Evolutionary conservation across 108 stramenopile species (phyloP).

Genomic region (Aurantiochytrium sp.): DNA sequence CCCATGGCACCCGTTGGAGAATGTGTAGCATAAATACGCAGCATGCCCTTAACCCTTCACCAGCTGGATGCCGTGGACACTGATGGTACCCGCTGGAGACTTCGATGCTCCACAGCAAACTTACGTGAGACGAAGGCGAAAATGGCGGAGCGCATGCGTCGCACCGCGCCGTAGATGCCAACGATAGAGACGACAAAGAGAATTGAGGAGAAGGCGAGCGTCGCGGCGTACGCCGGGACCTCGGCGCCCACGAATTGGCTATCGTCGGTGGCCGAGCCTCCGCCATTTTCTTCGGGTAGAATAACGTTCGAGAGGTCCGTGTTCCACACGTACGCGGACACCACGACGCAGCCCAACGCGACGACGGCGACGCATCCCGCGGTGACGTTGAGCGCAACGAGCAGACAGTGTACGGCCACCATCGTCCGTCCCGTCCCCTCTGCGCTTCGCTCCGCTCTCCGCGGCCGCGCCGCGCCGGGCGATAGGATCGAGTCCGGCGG

Average conservation of each 20-base stretch:
- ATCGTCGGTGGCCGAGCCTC: not conserved
- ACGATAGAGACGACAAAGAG: not conserved
- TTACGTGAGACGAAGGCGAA: not conserved
- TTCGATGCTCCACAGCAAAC: not conserved
- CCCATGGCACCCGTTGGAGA: no score
- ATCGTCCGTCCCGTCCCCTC: not conserved
- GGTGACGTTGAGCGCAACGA: not conserved
- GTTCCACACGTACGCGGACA: not conserved
- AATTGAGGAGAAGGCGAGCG: not conserved
- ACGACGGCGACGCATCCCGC: not conserved
- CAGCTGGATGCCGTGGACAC: no score
- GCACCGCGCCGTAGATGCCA: not conserved
- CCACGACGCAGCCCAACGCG: not conserved
- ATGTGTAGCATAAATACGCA: no score
- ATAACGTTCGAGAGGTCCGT: not conserved
- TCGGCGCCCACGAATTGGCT: not conserved
- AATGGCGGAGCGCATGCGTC: not conserved
- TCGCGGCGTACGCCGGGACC: slow-evolving; percentile 22
- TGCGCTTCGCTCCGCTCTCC: not conserved
- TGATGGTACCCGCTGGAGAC: no score
- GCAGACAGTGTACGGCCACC: not conserved
- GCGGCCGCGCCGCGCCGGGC: not conserved
- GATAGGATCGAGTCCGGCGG: no score
- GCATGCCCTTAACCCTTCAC: no score
- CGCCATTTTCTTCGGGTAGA: not conserved